phyloP scores from a whole-genome alignment of 2,329 filamentous ascomycete genomes.

The Macrophomina tecta region DNA sequence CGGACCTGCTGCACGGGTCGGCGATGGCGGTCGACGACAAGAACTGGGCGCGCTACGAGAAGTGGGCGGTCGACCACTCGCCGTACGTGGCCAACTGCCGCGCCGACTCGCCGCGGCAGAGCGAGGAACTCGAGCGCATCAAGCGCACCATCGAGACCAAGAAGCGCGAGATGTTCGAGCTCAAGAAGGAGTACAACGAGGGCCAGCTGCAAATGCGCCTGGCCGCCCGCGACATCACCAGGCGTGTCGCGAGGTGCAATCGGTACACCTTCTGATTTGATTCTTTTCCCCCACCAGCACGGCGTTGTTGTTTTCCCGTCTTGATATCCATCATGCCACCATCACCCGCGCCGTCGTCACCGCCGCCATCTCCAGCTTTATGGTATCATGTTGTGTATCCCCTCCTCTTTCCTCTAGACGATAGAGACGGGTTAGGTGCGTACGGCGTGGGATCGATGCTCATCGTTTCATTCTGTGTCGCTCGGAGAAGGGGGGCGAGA shows the following conservation, averaged over 20 bases:
- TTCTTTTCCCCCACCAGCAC: neutral
- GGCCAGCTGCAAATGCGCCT: constrained; percentile 29
- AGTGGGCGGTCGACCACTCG: constrained; percentile 28
- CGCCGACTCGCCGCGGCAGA: constrained; percentile 26
- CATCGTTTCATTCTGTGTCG: neutral
- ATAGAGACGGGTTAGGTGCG: neutral
- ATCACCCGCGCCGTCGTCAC: neutral
- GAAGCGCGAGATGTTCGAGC: constrained; percentile 29
- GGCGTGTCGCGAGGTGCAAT: constrained; percentile 28
- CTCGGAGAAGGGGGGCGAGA: neutral
- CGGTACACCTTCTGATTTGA: constrained; percentile 25
- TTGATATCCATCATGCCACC: neutral
- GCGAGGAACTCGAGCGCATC: constrained; percentile 27
- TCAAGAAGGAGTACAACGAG: constrained; percentile 29
- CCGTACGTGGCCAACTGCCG: constrained; percentile 29
- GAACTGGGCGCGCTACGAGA: constrained; percentile 28
- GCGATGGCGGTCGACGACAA: constrained; percentile 27
- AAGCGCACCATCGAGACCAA: constrained; percentile 29
- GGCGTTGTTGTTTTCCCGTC: neutral
- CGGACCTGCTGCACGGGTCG: constrained; percentile 26
- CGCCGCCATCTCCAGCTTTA: neutral
- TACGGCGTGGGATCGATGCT: neutral
- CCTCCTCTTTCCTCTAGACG: neutral
- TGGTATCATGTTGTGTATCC: neutral
- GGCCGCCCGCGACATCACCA: constrained; percentile 25